Evolutionary conservation across 164 flowering plant species (phyloP), one percentile per base, ranked within the genome.

Genomic region (Nymphaea thermarum): DNA sequence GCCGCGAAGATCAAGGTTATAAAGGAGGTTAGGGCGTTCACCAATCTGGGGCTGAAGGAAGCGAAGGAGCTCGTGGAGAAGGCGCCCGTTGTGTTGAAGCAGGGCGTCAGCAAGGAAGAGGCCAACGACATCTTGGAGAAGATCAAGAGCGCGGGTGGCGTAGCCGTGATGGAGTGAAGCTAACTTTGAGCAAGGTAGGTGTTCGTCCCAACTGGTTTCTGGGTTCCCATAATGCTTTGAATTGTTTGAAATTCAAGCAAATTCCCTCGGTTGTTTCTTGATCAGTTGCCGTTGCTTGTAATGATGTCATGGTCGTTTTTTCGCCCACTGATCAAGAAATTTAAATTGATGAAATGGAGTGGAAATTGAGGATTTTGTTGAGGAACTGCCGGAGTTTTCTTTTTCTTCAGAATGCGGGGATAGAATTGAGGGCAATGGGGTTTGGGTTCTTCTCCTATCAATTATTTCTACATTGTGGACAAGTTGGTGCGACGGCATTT

Each of bases 61-160:
- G 98, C 98, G 2, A 89, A 91, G 64, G 96, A 89, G 12, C 77
- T 91, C 61, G 98, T 91, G 41, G 96, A 88, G 81, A 92, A 92
- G 77, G 81, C 70, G 0, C 98, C 98, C 2, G 82, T 67, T 62
- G 4, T 90, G 68, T 70, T 92, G 45, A 92, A 88, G 75, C 88
- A 86, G 73, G 94, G 93, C 59, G 78, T 87, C 62, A 77, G 93
- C 16, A 92, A 90, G 72, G 98, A 92, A 68, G 96, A 90, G 76
- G 98, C 95, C 25, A 79, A 70, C 68, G 75, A 63, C 60, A 90
- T 90, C 2, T 85, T 87, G 59, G 94, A 88, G 82, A 92, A 92
- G 81, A 75, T 91, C 51, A 89, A 89, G 72, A 87, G 84, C 67
- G 88, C 77, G 59, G 97, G 97, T 44, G 93, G 87, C 43, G 80